These are phyloP conservation scores for Grigorovia yakushimaensis DNA, from an alignment of 805 yeast species.

Conservation along the genomic window DNA sequence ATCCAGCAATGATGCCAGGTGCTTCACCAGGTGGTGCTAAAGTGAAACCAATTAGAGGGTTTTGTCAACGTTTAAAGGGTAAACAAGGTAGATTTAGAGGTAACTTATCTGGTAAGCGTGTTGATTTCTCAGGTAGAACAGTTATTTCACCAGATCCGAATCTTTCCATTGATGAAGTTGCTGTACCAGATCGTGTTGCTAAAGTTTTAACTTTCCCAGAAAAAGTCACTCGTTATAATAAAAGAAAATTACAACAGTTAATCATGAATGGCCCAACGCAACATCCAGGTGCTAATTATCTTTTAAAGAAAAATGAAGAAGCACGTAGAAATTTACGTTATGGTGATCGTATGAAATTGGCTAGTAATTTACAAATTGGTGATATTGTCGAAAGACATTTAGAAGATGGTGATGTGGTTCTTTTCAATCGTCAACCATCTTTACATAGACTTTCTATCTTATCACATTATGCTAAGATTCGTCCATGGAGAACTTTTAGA, in stretches of 20 bases:
- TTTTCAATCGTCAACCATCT: slow-evolving; percentile 97
- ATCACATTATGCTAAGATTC: slow-evolving; percentile 89
- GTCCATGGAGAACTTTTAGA: slow-evolving; percentile 97
- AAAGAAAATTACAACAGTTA: slow-evolving; percentile 61
- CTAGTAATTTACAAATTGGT: slow-evolving; percentile 70
- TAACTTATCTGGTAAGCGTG: slow-evolving; percentile 95
- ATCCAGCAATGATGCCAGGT: slow-evolving; percentile 69
- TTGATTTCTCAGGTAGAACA: slow-evolving; percentile 95
- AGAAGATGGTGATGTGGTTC: slow-evolving; percentile 92
- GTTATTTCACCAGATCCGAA: slow-evolving; percentile 99
- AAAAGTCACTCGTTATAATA: slow-evolving; percentile 80
- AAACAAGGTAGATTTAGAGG: slow-evolving; percentile 99
- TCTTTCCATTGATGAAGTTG: slow-evolving; percentile 88
- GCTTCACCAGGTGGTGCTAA: slow-evolving; percentile 42
- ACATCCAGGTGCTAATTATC: slow-evolving; percentile 95
- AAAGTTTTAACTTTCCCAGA: slow-evolving; percentile 95
- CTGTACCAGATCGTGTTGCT: slow-evolving; percentile 95
- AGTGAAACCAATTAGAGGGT: slow-evolving; percentile 76
- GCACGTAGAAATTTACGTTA: slow-evolving; percentile 82
- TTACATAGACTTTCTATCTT: slow-evolving; percentile 88
- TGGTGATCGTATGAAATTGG: slow-evolving; percentile 74
- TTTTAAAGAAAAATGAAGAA: slow-evolving; percentile 71
- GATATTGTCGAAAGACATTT: slow-evolving; percentile 94
- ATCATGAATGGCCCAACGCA: slow-evolving; percentile 75
- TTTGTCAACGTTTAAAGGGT: slow-evolving; percentile 95